Conservation (phyloP, 2,329 filamentous ascomycete species). For the Thermoascus crustaceus region DNA sequence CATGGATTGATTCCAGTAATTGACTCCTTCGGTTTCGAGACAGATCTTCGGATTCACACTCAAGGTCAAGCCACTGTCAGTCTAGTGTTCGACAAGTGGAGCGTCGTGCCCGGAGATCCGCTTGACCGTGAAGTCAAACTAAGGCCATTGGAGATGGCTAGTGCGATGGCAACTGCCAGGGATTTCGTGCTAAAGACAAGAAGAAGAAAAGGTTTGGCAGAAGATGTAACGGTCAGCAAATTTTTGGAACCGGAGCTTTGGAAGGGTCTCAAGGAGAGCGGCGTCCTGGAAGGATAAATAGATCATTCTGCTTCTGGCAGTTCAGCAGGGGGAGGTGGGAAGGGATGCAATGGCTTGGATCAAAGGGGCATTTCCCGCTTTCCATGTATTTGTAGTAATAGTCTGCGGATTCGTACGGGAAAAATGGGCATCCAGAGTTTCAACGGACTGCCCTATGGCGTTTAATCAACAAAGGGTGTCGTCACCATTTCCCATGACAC, state of each 20-base stretch:
- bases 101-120: slow-evolving; percentile 89
- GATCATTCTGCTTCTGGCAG: not conserved
- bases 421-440: not conserved
- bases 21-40: slow-evolving; percentile 96
- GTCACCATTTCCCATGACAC: too few relatives aligned
- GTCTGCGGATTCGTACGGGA: not conserved
- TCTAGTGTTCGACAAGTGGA: slow-evolving; percentile 93
- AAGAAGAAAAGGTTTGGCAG: slow-evolving; percentile 82
- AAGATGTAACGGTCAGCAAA: slow-evolving; percentile 92
- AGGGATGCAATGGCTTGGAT: slow-evolving; percentile 8
- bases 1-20: slow-evolving; percentile 90
- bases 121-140: slow-evolving; percentile 79
- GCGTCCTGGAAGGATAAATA: slow-evolving; percentile 60
- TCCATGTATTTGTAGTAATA: slow-evolving; percentile 15
- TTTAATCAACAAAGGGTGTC: too few relatives aligned
- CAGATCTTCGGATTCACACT: slow-evolving; percentile 90
- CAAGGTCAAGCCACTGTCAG: slow-evolving; percentile 86
- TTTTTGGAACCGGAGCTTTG: slow-evolving; percentile 95
- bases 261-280: slow-evolving; percentile 77
- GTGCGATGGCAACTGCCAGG: slow-evolving; percentile 78
- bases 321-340: too few relatives aligned
- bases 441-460: not conserved
- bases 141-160: slow-evolving; percentile 77
- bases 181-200: slow-evolving; percentile 97
- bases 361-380: slow-evolving; percentile 6